Percentiles rank a stretch among this genome's conserved stretches.
Evolutionary conservation across 148 eudicot species (phyloP).

Genomic region (Silene conica): DNA sequence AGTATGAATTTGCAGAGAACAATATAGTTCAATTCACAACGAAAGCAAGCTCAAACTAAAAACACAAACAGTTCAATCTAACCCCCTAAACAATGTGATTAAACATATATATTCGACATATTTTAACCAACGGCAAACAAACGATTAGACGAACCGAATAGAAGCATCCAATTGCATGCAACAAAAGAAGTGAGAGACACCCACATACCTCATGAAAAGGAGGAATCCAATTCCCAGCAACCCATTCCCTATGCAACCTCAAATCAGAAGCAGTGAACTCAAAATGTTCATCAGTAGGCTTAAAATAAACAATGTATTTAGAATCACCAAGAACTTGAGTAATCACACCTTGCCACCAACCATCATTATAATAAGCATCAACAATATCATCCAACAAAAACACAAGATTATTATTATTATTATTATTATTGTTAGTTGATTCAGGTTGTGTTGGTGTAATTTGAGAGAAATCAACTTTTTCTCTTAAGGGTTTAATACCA

Average conservation of each 20-base stretch:
- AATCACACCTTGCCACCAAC: slow-evolving; percentile 92
- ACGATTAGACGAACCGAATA: not conserved
- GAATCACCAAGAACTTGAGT: slow-evolving; percentile 37
- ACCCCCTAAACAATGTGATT: not conserved
- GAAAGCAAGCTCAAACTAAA: not conserved
- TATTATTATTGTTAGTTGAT: slow-evolving; percentile 27
- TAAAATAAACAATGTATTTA: slow-evolving; percentile 53
- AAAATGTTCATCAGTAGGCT: slow-evolving; percentile 53
- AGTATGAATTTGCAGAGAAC: not conserved
- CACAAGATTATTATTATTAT: not conserved
- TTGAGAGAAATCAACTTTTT: slow-evolving; percentile 56
- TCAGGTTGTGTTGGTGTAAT: slow-evolving; percentile 63
- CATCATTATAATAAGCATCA: slow-evolving; percentile 64
- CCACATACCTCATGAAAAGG: slow-evolving; percentile 36
- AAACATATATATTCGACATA: no score
- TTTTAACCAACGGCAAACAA: no score
- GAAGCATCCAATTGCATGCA: not conserved
- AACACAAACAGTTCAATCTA: not conserved
- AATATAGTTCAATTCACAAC: no score
- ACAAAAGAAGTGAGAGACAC: no score
- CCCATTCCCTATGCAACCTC: slow-evolving; percentile 84
- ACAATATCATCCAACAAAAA: slow-evolving; percentile 62
- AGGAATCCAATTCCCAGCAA: slow-evolving; percentile 58
- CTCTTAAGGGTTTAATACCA: slow-evolving; percentile 39
- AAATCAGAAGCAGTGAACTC: slow-evolving; percentile 38